phyloP scores from a whole-genome alignment of 805 yeast genomes.

The Starmerella bombicola region DNA sequence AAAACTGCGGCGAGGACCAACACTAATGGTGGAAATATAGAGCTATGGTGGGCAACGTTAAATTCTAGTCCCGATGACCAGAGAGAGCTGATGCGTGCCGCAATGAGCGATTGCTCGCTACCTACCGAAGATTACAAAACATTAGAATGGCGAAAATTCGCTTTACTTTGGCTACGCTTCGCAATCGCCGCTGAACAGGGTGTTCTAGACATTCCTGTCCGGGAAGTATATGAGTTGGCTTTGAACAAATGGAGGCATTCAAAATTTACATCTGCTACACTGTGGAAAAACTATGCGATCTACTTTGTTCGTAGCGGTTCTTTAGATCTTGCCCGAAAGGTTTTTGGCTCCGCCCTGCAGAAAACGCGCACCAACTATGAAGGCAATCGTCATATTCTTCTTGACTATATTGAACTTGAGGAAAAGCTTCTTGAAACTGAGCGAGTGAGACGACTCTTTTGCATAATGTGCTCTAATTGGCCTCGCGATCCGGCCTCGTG shows the following conservation, averaged over 20 bases:
- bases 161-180: slow-evolving; percentile 57
- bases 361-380: slow-evolving; percentile 32
- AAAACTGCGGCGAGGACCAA: too few relatives aligned
- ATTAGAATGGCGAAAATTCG: slow-evolving; percentile 53
- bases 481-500: slow-evolving; percentile 38
- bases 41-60: slow-evolving; percentile 72
- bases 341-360: slow-evolving; percentile 65
- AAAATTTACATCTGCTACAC: slow-evolving; percentile 50
- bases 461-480: slow-evolving; percentile 45
- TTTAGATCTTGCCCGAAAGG: slow-evolving; percentile 45
- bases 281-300: slow-evolving; percentile 61
- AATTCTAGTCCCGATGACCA: slow-evolving; percentile 27
- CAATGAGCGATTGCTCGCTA: slow-evolving; percentile 35
- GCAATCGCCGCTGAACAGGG: slow-evolving; percentile 49
- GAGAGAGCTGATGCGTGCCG: slow-evolving; percentile 31
- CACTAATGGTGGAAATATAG: slow-evolving; percentile 32
- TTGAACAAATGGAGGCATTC: slow-evolving; percentile 44
- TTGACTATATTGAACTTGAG: slow-evolving; percentile 58
- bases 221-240: slow-evolving; percentile 41
- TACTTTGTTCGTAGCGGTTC: slow-evolving; percentile 56
- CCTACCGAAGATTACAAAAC: slow-evolving; percentile 25
- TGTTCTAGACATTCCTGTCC: slow-evolving; percentile 28
- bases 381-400: slow-evolving; percentile 37
- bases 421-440: slow-evolving; percentile 61
- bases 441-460: slow-evolving; percentile 60